Conservation (phyloP, 805 yeast species). For the Starmerella potacharoeniae region DNA sequence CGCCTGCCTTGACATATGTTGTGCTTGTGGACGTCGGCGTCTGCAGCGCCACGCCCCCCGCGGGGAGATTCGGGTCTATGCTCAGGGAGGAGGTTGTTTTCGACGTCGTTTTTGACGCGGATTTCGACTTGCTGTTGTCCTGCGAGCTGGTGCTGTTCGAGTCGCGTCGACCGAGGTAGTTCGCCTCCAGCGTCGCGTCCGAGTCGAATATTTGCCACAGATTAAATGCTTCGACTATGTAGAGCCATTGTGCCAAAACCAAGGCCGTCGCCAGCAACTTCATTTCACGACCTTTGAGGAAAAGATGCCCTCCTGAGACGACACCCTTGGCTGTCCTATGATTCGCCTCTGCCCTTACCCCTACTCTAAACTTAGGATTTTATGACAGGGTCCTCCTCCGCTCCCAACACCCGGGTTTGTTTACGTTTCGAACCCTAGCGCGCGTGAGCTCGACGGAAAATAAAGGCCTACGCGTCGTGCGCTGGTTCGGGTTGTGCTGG, state of each 20-base stretch:
- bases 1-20: constrained; percentile 32
- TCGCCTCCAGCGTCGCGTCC: background rate
- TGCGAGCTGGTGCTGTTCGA: background rate
- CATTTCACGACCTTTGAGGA: background rate
- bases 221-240: background rate
- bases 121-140: background rate
- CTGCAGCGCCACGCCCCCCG: constrained; percentile 29
- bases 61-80: constrained; percentile 28
- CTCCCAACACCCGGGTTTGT: background rate
- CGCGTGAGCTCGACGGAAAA: background rate
- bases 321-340: background rate
- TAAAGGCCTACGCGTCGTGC: background rate
- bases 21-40: constrained; percentile 29
- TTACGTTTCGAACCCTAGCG: background rate
- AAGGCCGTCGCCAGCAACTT: background rate
- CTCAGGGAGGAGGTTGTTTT: constrained; percentile 9
- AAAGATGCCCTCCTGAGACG: too few species aligned
- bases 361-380: background rate
- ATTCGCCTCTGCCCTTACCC: background rate
- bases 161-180: background rate
- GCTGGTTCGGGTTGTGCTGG: background rate
- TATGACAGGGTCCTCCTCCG: background rate
- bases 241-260: background rate
- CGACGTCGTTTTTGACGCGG: constrained; percentile 5
- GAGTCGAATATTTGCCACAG: background rate